A percentile compares a stretch with the other conserved stretches of the same genome.
Conservation (phyloP, 805 yeast genomes). For the Yamadazyma sp. region DNA sequence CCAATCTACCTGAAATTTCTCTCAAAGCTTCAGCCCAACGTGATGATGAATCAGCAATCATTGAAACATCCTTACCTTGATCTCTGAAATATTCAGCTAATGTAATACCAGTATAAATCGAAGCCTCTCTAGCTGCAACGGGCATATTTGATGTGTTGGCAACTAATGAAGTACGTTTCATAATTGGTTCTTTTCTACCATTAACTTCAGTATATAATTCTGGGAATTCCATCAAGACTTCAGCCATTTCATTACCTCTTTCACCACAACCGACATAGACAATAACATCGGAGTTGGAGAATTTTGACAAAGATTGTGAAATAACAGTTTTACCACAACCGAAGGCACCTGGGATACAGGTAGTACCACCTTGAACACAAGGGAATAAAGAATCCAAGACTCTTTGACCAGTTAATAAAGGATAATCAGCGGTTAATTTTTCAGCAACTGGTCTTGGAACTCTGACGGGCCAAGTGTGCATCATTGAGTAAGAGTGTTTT, state of each 20-base stretch:
- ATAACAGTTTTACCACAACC: slow-evolving; percentile 99
- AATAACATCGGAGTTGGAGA: slow-evolving; percentile 95
- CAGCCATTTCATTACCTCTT: slow-evolving; percentile 99
- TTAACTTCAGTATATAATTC: slow-evolving; percentile 87
- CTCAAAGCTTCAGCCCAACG: slow-evolving; percentile 99
- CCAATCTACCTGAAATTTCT: slow-evolving; percentile 99
- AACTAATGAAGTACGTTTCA: slow-evolving; percentile 98
- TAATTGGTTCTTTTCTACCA: slow-evolving; percentile 96
- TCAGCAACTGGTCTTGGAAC: slow-evolving; percentile 98
- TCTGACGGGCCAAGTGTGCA: slow-evolving; percentile 99
- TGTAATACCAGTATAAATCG: slow-evolving; percentile 98
- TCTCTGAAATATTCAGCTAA: slow-evolving; percentile 99
- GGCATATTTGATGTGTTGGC: slow-evolving; percentile 99
- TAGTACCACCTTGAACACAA: slow-evolving; percentile 99
- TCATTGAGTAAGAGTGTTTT: slow-evolving; percentile 80
- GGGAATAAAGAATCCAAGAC: slow-evolving; percentile 97
- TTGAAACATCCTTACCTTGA: slow-evolving; percentile 97
- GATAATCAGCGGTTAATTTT: slow-evolving; percentile 89
- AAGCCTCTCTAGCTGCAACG: slow-evolving; percentile 99
- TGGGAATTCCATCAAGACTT: slow-evolving; percentile 99
- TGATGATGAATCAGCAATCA: slow-evolving; percentile 99
- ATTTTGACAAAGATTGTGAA: slow-evolving; percentile 95
- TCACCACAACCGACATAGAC: slow-evolving; percentile 93
- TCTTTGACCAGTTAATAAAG: slow-evolving; percentile 97
- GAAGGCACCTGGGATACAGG: slow-evolving; percentile 99